phyloP scores from a whole-genome alignment of 768 basidiomycete species.

The Dendrothele bispora region DNA sequence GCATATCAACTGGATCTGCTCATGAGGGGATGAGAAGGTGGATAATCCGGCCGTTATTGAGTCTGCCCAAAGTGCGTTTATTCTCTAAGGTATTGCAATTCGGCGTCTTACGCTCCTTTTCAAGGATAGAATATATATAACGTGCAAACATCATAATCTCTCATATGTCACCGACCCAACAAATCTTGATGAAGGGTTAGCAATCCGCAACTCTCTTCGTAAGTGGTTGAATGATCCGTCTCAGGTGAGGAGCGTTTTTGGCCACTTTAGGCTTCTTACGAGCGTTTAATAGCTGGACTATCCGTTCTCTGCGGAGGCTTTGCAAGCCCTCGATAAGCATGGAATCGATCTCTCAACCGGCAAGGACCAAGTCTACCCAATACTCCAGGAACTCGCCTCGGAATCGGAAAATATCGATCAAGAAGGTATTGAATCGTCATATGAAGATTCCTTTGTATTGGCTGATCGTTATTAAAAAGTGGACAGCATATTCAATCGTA shows the following conservation, averaged over 20 bases:
- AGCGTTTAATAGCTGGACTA: not conserved
- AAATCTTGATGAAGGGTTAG: constrained; percentile 73
- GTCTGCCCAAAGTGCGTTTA: constrained; percentile 60
- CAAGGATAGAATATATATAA: constrained; percentile 79
- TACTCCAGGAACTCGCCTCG: constrained; percentile 34
- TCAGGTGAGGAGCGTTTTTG: not conserved
- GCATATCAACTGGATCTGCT: constrained; percentile 50
- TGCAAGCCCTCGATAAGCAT: constrained; percentile 28
- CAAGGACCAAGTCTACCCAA: constrained; percentile 35
- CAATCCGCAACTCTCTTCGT: constrained; percentile 75
- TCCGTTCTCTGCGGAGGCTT: not conserved
- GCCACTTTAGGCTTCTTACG: not conserved
- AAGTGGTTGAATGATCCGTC: constrained; percentile 30
- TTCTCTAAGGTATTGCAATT: not conserved
- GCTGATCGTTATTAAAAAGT: constrained; percentile 29
- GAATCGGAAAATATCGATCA: constrained; percentile 40
- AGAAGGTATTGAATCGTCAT: constrained; percentile 42
- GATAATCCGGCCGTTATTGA: constrained; percentile 71
- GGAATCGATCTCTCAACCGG: constrained; percentile 33
- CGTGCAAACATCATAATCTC: constrained; percentile 63
- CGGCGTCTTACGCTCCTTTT: not conserved
- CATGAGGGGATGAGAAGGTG: constrained; percentile 62
- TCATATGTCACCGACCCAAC: constrained; percentile 67
- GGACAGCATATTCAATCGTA: constrained; percentile 36
- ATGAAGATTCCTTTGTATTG: not conserved